A percentile compares a stretch with the other conserved stretches of the same genome.
phyloP scores from a whole-genome alignment of 768 basidiomycete species.

The Tulasnella sp. region DNA sequence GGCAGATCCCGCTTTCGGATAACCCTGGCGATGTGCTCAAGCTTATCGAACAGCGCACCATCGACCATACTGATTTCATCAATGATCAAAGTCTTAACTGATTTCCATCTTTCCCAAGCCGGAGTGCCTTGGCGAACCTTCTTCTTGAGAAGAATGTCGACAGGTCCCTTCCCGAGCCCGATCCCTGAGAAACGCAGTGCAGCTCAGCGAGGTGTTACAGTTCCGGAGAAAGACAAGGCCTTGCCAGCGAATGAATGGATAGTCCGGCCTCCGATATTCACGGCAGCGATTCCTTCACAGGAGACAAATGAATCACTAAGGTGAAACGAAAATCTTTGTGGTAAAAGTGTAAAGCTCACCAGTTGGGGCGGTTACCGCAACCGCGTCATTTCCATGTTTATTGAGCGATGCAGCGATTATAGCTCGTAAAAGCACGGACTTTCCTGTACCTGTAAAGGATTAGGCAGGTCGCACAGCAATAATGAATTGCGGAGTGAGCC shows the following conservation, averaged over 20 bases:
- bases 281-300: conserved; percentile 22
- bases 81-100: conserved; percentile 56
- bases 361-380: conserved; percentile 26
- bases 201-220: not conserved
- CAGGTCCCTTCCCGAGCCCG: conserved; percentile 60
- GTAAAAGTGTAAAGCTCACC: not conserved
- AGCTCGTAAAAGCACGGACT: conserved; percentile 20
- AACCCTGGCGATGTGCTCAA: conserved; percentile 39
- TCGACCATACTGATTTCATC: conserved; percentile 25
- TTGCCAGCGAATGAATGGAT: conserved; percentile 26
- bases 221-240: conserved; percentile 3
- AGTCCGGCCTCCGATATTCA: conserved; percentile 25
- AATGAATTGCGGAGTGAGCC: not conserved
- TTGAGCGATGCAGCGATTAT: conserved; percentile 18
- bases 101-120: conserved; percentile 58
- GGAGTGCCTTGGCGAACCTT: conserved; percentile 55
- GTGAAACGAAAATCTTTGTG: not conserved
- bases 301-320: not conserved
- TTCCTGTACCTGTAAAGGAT: conserved; percentile 16
- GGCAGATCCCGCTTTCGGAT: conserved; percentile 35
- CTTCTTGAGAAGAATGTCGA: conserved; percentile 48
- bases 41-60: conserved; percentile 38
- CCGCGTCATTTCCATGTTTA: not conserved
- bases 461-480: not conserved
- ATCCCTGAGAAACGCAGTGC: conserved; percentile 48